Evolutionary conservation across 257 asterid species (phyloP), one percentile per base, ranked within the genome.

Genomic region (Thymus mandschuricus): DNA sequence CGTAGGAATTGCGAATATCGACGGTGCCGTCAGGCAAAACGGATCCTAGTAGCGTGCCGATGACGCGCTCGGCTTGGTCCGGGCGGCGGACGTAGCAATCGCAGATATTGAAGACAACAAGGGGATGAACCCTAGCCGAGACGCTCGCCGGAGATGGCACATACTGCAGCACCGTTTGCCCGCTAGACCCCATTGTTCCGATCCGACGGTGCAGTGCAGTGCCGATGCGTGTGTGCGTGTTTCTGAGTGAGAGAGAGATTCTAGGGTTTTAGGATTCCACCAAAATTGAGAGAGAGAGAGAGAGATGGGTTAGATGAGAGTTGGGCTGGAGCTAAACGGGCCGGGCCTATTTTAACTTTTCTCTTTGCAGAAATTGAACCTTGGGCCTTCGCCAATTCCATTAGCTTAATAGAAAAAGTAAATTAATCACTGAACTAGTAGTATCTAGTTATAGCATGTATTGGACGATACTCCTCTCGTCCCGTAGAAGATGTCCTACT

Each of bases 41-140:
- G 9, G 97, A 95, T 34, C 99, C 99, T 63, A 92, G 94, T 8
- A 95, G 92, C 55, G 98, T 89, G 50, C 99, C 99, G 57, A 95
- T 92, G 33, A 92, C 94, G 55, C 99, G 92, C 55, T 86, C 97
- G 12, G 97, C 83, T 79, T 88, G 96, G 83, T 95, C 99, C 0
- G 98, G 98, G 59, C 99, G 82, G 78, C 98, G 73, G 1, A 93
- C 98, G 60, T 81, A 93, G 73, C 86, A 88, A 71, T 93, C 98
- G 67, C 96, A 87, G 27, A 93, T 89, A 75, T 93, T 93, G 81
- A 81, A 89, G n/a, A 93, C 81, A 6, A 93, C 97, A 10, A 93
- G 75, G 3, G 98, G 97, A 70, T 91, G 98, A 66, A 93, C 87
- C 81, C 80, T 86, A 1, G 96, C 97, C 34, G 91, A 81, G 43